Base-by-base conservation (phyloP, 2,329 filamentous ascomycete genomes). In the Aulographum hederae region DNA sequence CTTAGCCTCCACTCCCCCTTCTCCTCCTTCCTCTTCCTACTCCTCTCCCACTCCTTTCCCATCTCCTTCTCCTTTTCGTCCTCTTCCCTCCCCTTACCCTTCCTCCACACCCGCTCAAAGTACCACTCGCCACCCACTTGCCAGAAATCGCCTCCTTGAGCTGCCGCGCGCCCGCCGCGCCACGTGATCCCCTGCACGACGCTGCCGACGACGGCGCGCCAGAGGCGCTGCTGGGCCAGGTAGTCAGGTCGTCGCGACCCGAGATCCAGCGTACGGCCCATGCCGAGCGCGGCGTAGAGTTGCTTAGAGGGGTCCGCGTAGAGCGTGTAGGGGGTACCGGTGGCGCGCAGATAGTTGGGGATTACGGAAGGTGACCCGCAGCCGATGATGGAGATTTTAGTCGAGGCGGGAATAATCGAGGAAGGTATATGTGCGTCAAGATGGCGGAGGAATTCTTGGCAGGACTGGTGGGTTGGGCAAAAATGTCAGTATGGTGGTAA, bases 71-170 rank as follows among this genome's bases (percentile, higher is more conserved):
- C n/a, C n/a, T n/a, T n/a, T n/a, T n/a, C n/a, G 13, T 6, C 20
- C 16, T 13, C 31, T n/a, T 19, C 27, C 14, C 12, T 25, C 10
- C 14, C 6, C 11, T 30, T 15, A 6, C 58, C 16, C 27, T n/a
- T n/a, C 11, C 15, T 28, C 27, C n/a, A n/a, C 8, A 8, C 31
- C 46, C 26, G 18, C 5, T 79, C 73, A 39, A 82, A 82, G n/a
- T 85, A 48, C 38, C 84, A 80, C 54, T 85, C 79, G 8, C 78
- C 79, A 16, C 79, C 78, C 3, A 79, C 72, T 53, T 82, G 75
- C 32, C 64, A 59, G 45, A 67, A 60, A 45, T 79, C 66, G 3
- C 78, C 78, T 14, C 66, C 69, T 47, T 72, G 73, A 37, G 68
- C 55, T 4, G 64, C 69, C 30, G 73, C 5, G 48, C 57, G 12